Base-by-base conservation (phyloP, 2,329 filamentous ascomycete genomes). In the Dryadomyces quercus-mongolicae region DNA sequence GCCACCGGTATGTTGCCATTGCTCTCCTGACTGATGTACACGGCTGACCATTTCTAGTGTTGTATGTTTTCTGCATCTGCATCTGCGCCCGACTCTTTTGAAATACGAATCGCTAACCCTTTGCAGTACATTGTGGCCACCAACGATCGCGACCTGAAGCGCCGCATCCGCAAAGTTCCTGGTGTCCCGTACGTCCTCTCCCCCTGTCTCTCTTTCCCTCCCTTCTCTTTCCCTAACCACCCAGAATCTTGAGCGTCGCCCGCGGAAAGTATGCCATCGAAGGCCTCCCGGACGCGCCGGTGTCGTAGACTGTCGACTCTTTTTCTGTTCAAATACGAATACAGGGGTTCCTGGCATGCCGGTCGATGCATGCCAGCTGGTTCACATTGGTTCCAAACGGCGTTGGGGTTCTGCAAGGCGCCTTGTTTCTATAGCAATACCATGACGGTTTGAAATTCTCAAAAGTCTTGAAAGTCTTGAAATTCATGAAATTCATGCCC, bases 221-320 rank as follows among this genome's bases (percentile, higher is more conserved):
- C 1, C 25, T n/a, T 13, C 21, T 8, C 12, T 22, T 2, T 42
- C 4, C 15, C 3, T 42, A n/a, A 46, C 22, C 40, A 12, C 9
- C 22, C n/a, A 59, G 58, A 25, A 81, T 88, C 62, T 78, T 95
- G 75, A 89, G 84, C 64, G 88, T 93, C 31, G 87, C 86, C 6
- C 80, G 88, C 64, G 89, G 88, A 48, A 96, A 96, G 70, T 97
- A 96, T 70, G 85, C 92, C 49, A 93, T 98, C 64, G 93, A 97
- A 75, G 81, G 91, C 63, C 70, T 96, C 58, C 91, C 91, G 5
- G 87, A 90, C 68, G 88, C 88, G 42, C 87, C 88, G 38, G 84
- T 90, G 61, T 50, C 57, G 16, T 58, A 55, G 36, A 21, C 22
- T 4, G 38, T 42, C n/a, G n/a, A n/a, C 38, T 31, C 38, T 42